Conservation (phyloP, 495 filamentous ascomycete genomes). For the Hypoxylon trugodes region DNA sequence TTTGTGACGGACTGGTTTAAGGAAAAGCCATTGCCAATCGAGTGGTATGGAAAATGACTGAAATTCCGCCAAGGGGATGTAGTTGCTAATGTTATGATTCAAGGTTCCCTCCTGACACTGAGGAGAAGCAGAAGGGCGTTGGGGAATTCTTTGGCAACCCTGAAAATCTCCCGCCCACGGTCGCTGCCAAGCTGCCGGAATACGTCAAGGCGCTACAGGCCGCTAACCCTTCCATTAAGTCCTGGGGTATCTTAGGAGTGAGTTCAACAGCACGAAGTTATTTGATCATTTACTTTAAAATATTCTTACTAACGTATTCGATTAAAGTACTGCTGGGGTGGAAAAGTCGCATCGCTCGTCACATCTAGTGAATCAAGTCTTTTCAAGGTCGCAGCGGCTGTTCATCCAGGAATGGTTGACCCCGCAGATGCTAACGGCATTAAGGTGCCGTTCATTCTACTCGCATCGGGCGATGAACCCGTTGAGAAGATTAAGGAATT, state of each 20-base stretch:
- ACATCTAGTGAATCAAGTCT: not conserved
- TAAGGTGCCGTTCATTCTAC: slow-evolving; percentile 1
- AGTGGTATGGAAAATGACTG: not conserved
- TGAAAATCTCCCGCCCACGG: not conserved
- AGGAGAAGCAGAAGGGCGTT: slow-evolving; percentile 7
- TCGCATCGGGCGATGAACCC: not conserved
- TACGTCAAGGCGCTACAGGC: slow-evolving; percentile 6
- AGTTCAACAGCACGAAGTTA: not conserved
- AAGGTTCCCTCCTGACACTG: slow-evolving; percentile 6
- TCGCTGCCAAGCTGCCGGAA: slow-evolving; percentile 5
- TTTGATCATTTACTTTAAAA: not conserved
- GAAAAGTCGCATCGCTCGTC: not conserved
- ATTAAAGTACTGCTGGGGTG: slow-evolving; percentile 11
- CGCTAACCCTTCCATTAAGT: slow-evolving; percentile 2
- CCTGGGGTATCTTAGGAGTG: slow-evolving; percentile 9
- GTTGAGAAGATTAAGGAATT: not conserved
- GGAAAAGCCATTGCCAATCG: slow-evolving; percentile 2
- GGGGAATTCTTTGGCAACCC: slow-evolving; percentile 4
- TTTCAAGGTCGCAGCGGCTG: not conserved
- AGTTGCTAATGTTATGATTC: not conserved
- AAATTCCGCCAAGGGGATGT: not conserved
- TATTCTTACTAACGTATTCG: not conserved
- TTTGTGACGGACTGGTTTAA: slow-evolving; percentile 1
- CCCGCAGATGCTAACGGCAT: not conserved
- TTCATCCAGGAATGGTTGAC: not conserved